phyloP scores from a whole-genome alignment of 768 basidiomycete genomes.

The Pisolithus tinctorius region DNA sequence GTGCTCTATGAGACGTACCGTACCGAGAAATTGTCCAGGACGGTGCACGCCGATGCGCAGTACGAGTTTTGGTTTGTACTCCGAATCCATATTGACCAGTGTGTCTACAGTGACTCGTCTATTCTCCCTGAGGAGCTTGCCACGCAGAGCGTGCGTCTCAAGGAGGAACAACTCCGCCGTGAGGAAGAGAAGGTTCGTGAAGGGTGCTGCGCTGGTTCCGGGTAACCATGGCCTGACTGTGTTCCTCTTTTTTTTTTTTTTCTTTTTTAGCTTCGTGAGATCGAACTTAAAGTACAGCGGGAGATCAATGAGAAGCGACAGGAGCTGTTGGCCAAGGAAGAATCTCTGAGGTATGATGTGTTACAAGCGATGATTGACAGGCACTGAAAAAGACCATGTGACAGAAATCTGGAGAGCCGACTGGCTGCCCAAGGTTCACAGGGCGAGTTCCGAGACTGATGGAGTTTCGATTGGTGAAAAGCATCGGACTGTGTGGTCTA shows the following conservation, averaged over 20 bases:
- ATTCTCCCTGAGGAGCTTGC: conserved; percentile 96
- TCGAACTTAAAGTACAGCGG: conserved; percentile 95
- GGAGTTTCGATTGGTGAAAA: conserved; percentile 14
- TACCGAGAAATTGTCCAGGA: conserved; percentile 93
- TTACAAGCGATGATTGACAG: too few species aligned
- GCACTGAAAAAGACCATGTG: conserved; percentile 1
- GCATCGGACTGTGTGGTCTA: conserved; percentile 21
- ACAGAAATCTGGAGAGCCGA: conserved; percentile 83
- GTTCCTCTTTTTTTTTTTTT: conserved; percentile 6
- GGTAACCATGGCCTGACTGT: background rate
- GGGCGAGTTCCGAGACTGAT: conserved; percentile 68
- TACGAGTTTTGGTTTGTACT: conserved; percentile 25
- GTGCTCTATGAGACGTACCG: conserved; percentile 95
- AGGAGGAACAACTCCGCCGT: conserved; percentile 95
- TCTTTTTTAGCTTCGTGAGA: conserved; percentile 78
- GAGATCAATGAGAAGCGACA: conserved; percentile 98
- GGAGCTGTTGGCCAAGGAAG: conserved; percentile 93
- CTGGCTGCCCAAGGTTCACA: conserved; percentile 85
- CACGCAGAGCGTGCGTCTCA: conserved; percentile 92
- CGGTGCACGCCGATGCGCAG: conserved; percentile 76
- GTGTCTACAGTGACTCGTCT: conserved; percentile 61
- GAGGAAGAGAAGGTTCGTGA: conserved; percentile 85
- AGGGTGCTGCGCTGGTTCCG: background rate
- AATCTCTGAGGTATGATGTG: conserved; percentile 67
- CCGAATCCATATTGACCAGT: conserved; percentile 18